These are phyloP conservation scores for Carpinus viminea DNA, from an alignment of 306 rosid genomes.

Conservation along the genomic window DNA sequence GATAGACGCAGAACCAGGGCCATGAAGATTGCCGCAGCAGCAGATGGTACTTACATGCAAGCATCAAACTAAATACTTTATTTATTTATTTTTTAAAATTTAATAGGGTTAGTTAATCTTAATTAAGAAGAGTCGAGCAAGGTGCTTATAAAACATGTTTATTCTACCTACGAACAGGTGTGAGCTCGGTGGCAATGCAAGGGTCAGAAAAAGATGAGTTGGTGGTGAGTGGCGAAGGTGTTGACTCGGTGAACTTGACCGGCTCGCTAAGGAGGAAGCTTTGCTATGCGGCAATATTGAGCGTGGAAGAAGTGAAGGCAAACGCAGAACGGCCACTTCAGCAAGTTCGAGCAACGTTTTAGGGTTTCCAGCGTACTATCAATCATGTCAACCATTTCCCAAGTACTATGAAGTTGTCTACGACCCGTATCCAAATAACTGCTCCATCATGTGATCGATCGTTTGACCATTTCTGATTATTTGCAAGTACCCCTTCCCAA, in stretches of 20 bases:
- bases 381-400: background rate
- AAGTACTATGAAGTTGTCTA: background rate
- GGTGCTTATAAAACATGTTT: too few species aligned
- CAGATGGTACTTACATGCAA: background rate
- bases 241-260: constrained; percentile 28
- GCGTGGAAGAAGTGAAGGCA: constrained; percentile 13
- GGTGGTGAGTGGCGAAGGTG: constrained; percentile 23
- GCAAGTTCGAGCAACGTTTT: background rate
- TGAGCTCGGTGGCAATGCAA: constrained; percentile 34
- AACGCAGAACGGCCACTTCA: background rate
- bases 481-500: background rate
- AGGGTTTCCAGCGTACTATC: too few species aligned
- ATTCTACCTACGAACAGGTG: too few species aligned
- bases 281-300: background rate
- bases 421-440: background rate
- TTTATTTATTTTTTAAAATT: background rate
- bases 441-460: background rate
- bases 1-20: constrained; percentile 39
- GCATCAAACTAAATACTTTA: background rate
- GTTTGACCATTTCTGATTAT: background rate
- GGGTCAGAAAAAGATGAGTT: constrained; percentile 32
- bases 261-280: constrained; percentile 13
- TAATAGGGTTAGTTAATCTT: too few species aligned
- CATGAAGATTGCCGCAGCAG: constrained; percentile 36
- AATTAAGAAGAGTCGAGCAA: too few species aligned